Conservation (phyloP, 768 basidiomycete genomes). For the Leccinum rimulosum region DNA sequence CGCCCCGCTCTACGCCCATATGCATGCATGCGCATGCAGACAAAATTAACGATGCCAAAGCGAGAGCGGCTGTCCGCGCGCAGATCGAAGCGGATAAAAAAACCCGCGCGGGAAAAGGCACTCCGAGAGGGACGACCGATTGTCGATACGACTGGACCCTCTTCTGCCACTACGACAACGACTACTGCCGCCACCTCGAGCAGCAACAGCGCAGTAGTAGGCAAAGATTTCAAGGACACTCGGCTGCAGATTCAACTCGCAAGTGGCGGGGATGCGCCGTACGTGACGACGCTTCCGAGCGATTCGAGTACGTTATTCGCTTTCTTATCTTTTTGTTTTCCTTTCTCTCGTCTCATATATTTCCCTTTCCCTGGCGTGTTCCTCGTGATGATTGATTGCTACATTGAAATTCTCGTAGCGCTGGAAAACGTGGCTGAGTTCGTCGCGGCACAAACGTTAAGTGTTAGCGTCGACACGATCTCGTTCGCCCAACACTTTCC, state of each 20-base stretch:
- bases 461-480: constrained; percentile 75
- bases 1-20: background rate
- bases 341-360: background rate
- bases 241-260: constrained; percentile 87
- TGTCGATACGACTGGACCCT: constrained; percentile 31
- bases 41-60: constrained; percentile 85
- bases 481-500: constrained; percentile 82
- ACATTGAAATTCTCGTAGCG: constrained; percentile 43
- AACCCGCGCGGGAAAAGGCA: constrained; percentile 87
- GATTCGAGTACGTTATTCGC: constrained; percentile 59
- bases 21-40: constrained; percentile 44
- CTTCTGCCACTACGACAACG: constrained; percentile 20
- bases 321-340: background rate
- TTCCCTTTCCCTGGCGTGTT: background rate
- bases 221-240: constrained; percentile 83
- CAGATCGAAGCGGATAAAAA: constrained; percentile 95
- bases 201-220: constrained; percentile 41
- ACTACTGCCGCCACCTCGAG: constrained; percentile 32
- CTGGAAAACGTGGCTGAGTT: constrained; percentile 85
- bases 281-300: constrained; percentile 77
- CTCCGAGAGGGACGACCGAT: constrained; percentile 70
- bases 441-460: constrained; percentile 69
- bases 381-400: background rate
- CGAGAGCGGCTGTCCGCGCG: constrained; percentile 82
- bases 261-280: constrained; percentile 64